Base-by-base conservation (phyloP, 805 yeast genomes). In the Brettanomyces bruxellensis region DNA sequence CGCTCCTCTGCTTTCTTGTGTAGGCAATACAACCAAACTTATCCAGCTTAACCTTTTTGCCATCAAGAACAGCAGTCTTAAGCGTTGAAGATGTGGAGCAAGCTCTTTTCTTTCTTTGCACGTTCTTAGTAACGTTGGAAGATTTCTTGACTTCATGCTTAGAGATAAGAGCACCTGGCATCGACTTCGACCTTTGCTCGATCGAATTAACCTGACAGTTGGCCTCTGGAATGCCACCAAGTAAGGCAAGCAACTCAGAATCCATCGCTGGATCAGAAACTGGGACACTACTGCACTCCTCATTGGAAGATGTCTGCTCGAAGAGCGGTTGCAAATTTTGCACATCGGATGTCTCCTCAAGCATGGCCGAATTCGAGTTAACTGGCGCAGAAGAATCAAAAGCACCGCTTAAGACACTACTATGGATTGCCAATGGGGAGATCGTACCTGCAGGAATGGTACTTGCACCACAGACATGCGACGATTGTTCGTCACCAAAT, bases 1-100 rank as follows among this genome's bases (percentile, higher is more conserved):
- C 67, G 28, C 76, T 52, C 57, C 95, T 79, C 55, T 78, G 85
- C 71, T 88, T 89, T 64, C 89, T 79, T 55, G 81, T 78, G 72
- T 86, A 87, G 41, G 83, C 67, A 44, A 85, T 79, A 58, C 83
- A 75, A 36, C 95, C 96, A 45, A 85, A 70, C 53, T 78, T 81
- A 64, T 88, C 95, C 49, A 72, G 67, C 59, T 74, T 77, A 22
- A 56, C 45, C 45, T 18, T 48, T 12, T 43, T 32, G 18, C 41
- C 28, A 14, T 22, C 34, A 25, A 40, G 24, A 32, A 22, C 47
- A 41, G 49, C 12, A 4, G 50, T 40, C n/a, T 34, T 14, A 11
- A 38, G 34, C n/a, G 14, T 44, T 28, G 41, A 38, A 24, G 52
- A 45, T 14, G 45, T 34, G 11, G 54, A 52, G 22, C 34, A 30